These are phyloP conservation scores for Termitomyces sp. DNA, from an alignment of 768 basidiomycete genomes.

Conservation along the genomic window DNA sequence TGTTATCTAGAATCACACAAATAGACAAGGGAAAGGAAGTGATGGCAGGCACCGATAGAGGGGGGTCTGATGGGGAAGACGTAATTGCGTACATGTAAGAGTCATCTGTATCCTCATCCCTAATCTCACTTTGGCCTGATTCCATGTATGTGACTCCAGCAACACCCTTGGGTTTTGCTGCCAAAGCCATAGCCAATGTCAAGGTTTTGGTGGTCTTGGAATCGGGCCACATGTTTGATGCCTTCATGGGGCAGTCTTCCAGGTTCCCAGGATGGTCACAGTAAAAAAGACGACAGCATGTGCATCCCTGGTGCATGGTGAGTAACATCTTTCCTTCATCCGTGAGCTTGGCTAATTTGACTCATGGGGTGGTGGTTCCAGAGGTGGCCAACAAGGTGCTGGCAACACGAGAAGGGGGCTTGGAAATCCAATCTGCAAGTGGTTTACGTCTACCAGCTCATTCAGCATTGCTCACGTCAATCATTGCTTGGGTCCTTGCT, in stretches of 20 bases:
- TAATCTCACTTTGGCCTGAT: neutral
- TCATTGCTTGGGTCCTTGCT: too few species aligned
- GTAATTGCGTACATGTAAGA: neutral
- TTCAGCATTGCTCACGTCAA: neutral
- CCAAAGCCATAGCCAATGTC: neutral
- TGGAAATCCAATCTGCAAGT: neutral
- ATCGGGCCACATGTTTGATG: neutral
- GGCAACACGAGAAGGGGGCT: neutral
- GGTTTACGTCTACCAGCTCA: too few species aligned
- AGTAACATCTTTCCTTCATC: too few species aligned
- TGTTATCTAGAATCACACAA: too few species aligned
- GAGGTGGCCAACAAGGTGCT: neutral
- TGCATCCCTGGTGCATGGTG: too few species aligned
- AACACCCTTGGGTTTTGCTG: neutral
- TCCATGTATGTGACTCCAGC: neutral
- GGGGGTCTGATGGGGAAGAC: neutral
- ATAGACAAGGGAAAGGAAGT: too few species aligned
- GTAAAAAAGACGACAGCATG: neutral
- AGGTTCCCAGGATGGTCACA: neutral
- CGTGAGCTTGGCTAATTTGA: neutral
- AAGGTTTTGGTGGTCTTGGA: neutral
- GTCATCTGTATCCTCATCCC: neutral
- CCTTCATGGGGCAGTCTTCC: neutral
- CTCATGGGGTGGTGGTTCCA: neutral
- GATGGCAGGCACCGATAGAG: neutral